Conservation (phyloP, 768 basidiomycete genomes). For the Tricholoma saponaceum region DNA sequence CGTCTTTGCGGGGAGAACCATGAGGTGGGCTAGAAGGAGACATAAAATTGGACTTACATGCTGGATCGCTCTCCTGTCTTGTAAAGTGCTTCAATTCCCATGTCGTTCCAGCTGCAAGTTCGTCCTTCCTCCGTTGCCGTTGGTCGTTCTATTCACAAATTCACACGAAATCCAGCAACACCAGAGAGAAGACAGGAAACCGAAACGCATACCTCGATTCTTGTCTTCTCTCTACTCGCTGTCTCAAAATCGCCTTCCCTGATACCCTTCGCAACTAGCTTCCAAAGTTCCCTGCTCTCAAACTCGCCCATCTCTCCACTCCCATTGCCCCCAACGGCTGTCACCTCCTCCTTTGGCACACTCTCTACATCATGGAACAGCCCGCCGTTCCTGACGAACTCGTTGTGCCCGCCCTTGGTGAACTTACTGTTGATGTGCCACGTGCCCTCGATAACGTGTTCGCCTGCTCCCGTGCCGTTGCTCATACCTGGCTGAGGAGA, state of each 20-base stretch:
- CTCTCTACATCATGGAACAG: slow-evolving; percentile 73
- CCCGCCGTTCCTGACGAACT: slow-evolving; percentile 31
- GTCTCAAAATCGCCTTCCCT: slow-evolving; percentile 86
- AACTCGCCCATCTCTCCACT: slow-evolving; percentile 67
- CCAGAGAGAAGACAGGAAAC: not conserved
- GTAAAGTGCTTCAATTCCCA: slow-evolving; percentile 82
- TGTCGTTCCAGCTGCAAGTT: slow-evolving; percentile 60
- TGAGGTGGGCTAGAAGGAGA: not conserved
- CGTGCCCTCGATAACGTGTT: slow-evolving; percentile 68
- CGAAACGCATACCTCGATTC: slow-evolving; percentile 71
- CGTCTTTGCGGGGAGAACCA: slow-evolving; percentile 40
- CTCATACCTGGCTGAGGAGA: slow-evolving; percentile 40
- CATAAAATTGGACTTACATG: slow-evolving; percentile 49
- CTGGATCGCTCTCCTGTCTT: slow-evolving; percentile 62
- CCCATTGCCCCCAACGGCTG: slow-evolving; percentile 49
- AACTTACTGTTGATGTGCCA: slow-evolving; percentile 73
- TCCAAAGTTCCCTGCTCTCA: slow-evolving; percentile 87
- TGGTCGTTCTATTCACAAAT: slow-evolving; percentile 71
- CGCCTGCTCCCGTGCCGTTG: slow-evolving; percentile 16
- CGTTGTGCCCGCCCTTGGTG: slow-evolving; percentile 22
- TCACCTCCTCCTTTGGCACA: slow-evolving; percentile 70
- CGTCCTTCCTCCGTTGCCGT: slow-evolving; percentile 83
- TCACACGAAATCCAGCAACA: not conserved
- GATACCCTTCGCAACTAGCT: slow-evolving; percentile 85
- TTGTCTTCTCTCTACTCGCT: slow-evolving; percentile 84